Evolutionary conservation across 2,329 filamentous ascomycete species (phyloP).

Genomic region (Teratosphaeria gauchensis): DNA sequence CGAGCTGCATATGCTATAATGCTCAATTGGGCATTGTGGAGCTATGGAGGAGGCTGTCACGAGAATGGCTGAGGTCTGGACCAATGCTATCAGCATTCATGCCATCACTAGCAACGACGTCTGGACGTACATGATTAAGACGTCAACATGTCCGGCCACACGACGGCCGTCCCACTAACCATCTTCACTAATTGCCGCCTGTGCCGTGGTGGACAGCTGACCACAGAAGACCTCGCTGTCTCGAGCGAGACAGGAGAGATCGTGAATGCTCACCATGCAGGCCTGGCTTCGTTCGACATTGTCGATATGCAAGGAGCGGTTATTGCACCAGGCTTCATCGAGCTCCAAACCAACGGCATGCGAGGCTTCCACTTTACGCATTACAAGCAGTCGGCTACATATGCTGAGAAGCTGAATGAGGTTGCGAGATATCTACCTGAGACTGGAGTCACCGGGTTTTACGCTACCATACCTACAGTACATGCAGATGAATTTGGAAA

Average conservation of each 20-base stretch:
- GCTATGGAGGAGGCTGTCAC: too few species aligned
- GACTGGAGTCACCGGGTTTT: slow-evolving; percentile 46
- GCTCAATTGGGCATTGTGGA: too few species aligned
- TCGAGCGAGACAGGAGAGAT: slow-evolving; percentile 37
- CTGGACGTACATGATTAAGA: too few species aligned
- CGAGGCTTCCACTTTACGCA: slow-evolving; percentile 47
- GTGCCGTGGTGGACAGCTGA: slow-evolving; percentile 33
- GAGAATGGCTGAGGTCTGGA: too few species aligned
- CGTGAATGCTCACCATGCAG: slow-evolving; percentile 33
- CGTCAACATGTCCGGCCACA: not conserved
- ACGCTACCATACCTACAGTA: slow-evolving; percentile 45
- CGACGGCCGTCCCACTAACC: slow-evolving; percentile 15
- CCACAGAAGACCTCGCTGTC: slow-evolving; percentile 34
- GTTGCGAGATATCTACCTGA: slow-evolving; percentile 41
- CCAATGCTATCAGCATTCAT: too few species aligned
- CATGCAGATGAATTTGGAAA: slow-evolving; percentile 34
- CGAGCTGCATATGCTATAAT: too few species aligned
- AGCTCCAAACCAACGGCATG: slow-evolving; percentile 46
- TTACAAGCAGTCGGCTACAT: slow-evolving; percentile 33
- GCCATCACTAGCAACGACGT: too few species aligned
- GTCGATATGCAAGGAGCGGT: slow-evolving; percentile 42
- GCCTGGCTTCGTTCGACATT: slow-evolving; percentile 29
- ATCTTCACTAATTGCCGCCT: slow-evolving; percentile 39
- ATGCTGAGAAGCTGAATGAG: slow-evolving; percentile 35
- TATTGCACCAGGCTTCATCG: slow-evolving; percentile 46